Conservation (phyloP, 2,329 filamentous ascomycete species). For the Aspergillus jensenii region DNA sequence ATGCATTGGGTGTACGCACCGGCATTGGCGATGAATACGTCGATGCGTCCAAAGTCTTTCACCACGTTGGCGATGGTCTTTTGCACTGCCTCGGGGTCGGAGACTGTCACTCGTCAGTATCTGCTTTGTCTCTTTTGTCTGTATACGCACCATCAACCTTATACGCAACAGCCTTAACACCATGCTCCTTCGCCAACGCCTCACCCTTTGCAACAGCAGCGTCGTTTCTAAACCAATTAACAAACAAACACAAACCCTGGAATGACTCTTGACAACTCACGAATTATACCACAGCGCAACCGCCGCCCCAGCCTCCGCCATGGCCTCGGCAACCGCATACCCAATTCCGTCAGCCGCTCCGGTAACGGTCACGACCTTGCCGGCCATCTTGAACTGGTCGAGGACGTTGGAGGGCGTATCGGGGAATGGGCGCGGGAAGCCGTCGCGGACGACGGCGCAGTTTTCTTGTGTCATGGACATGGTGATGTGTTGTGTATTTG, state of each 20-base stretch:
- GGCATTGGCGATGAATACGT: conserved; percentile 48
- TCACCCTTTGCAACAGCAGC: conserved; percentile 38
- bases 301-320: conserved; percentile 47
- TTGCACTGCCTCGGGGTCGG: conserved; percentile 39
- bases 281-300: conserved; percentile 46
- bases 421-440: conserved; percentile 41
- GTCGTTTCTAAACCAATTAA: conserved; percentile 25
- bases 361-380: conserved; percentile 43
- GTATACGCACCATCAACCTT: conserved; percentile 38
- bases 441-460: conserved; percentile 27
- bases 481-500: conserved; percentile 10
- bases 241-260: neutral
- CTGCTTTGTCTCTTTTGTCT: too few relatives aligned
- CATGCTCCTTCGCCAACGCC: conserved; percentile 32
- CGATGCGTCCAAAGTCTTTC: conserved; percentile 44
- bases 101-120: conserved; percentile 24
- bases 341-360: conserved; percentile 51
- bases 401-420: conserved; percentile 45
- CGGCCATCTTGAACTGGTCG: conserved; percentile 46
- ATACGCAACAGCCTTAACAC: conserved; percentile 43
- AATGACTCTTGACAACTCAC: conserved; percentile 16
- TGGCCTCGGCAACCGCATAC: conserved; percentile 45
- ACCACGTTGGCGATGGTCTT: conserved; percentile 35
- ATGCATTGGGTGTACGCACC: conserved; percentile 21
- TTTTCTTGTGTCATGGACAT: conserved; percentile 44